Conservation (phyloP, 2,329 filamentous ascomycete species). For the Claviceps cyperi region DNA sequence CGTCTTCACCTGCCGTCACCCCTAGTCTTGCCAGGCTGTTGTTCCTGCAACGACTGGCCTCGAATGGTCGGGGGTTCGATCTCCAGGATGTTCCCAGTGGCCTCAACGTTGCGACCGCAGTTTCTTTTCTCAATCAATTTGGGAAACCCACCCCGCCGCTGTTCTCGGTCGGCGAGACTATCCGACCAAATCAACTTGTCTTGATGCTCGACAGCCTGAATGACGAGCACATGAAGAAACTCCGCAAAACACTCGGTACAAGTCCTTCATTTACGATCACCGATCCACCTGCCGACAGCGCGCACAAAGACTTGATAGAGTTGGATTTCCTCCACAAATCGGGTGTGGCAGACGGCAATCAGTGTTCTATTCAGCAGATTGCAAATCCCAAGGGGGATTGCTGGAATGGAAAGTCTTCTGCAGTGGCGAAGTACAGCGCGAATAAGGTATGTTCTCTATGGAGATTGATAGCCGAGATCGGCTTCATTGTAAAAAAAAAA, state of each 20-base stretch:
- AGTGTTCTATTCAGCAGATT: constrained; percentile 24
- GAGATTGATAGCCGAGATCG: no score
- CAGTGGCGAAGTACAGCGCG: constrained; percentile 1
- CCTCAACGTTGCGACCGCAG: constrained; percentile 29
- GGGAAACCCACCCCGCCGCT: constrained; percentile 37
- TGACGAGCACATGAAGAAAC: constrained; percentile 28
- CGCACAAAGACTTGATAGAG: constrained; percentile 28
- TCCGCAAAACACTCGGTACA: constrained; percentile 21
- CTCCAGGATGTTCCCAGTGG: constrained; percentile 30
- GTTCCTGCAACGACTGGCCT: constrained; percentile 40
- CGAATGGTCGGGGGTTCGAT: constrained; percentile 31
- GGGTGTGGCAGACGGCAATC: constrained; percentile 21
- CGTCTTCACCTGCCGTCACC: constrained; percentile 28
- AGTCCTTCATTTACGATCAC: constrained; percentile 34
- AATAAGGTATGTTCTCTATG: background rate
- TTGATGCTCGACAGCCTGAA: constrained; percentile 44
- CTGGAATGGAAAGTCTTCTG: constrained; percentile 26
- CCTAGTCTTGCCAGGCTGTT: constrained; percentile 42
- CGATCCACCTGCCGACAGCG: constrained; percentile 28
- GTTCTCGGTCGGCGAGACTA: constrained; percentile 26
- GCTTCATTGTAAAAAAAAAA: background rate
- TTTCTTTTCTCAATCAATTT: constrained; percentile 45
- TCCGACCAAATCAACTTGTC: constrained; percentile 38
- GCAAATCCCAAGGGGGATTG: constrained; percentile 30
- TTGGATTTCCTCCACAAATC: constrained; percentile 24